Evolutionary conservation across 1,284 basidiomycete species (phyloP).

Genomic region (Peniophora sp.): DNA sequence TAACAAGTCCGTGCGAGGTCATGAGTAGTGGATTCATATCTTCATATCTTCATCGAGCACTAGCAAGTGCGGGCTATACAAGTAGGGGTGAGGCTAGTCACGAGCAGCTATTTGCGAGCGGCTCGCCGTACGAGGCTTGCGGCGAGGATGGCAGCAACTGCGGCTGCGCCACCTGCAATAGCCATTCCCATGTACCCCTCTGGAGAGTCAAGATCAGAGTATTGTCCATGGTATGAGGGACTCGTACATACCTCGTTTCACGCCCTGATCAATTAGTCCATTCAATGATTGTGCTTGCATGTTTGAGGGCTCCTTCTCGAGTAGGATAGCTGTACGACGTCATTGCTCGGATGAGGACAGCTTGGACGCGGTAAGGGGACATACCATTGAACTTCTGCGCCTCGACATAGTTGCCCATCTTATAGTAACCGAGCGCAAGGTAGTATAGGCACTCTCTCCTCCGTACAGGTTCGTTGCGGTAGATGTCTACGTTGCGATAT

Average conservation of each 20-base stretch:
- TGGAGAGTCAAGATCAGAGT: slow-evolving; percentile 22
- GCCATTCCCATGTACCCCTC: slow-evolving; percentile 96
- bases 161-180: slow-evolving; percentile 83
- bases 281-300: slow-evolving; percentile 87
- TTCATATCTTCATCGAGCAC: too few relatives aligned
- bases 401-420: slow-evolving; percentile 93
- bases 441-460: slow-evolving; percentile 97
- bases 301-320: slow-evolving; percentile 93
- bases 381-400: slow-evolving; percentile 90
- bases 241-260: slow-evolving; percentile 67
- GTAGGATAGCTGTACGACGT: slow-evolving; percentile 58
- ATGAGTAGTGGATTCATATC: too few relatives aligned
- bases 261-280: slow-evolving; percentile 81
- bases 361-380: slow-evolving; percentile 17
- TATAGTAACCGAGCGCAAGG: slow-evolving; percentile 93
- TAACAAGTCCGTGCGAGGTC: too few relatives aligned
- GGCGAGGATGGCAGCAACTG: slow-evolving; percentile 76
- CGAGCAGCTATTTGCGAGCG: slow-evolving; percentile 50
- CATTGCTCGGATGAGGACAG: background rate
- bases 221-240: background rate
- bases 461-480: slow-evolving; percentile 80
- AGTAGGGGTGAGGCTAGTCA: background rate
- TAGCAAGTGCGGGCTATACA: too few relatives aligned
- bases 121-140: slow-evolving; percentile 85
- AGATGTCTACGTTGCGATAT: slow-evolving; percentile 63